Base-by-base conservation (phyloP, 2,329 filamentous ascomycete genomes). In the Trichoderma sp. region DNA sequence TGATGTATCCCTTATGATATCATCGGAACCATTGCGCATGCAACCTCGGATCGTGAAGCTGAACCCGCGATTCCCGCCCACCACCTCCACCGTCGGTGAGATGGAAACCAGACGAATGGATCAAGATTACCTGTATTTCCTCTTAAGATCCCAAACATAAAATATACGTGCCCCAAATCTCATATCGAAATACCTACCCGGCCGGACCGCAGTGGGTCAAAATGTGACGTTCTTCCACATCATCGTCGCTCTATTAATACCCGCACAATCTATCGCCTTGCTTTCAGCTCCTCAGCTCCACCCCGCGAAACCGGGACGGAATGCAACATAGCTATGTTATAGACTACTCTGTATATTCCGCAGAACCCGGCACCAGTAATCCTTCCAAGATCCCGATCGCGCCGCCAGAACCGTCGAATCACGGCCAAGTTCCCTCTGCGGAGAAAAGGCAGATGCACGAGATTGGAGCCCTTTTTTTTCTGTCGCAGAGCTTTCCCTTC, bases 401-500 rank as follows among this genome's bases (percentile, higher is more conserved):
- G n/a, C 50, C 45, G n/a, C 45, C 4, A 1, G 8, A 53, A 12
- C 50, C 8, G 64, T 66, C 64, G 64, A 50, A 66, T 66, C 38
- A 66, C 27, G 27, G 38, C 21, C 16, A 27, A 29, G 24, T 41
- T 14, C 50, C 50, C 38, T 5, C 6, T 66, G 64, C 64, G 64
- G 38, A 66, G 64, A 56, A 53, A 53, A 50, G 41, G 38, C 27
- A 50, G 38, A 66, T 66, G 64, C 38, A 50, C 24, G 9, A 50
- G 18, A 66, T 66, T 11, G 38, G 38, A 18, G 24, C 24, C 16
- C 41, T 41, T 18, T 16, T 41, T 27, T 27, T 11, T 21, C n/a
- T 60, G 35, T 66, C 64, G 64, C 64, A 66, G 41, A 50, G 64
- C 38, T 66, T 66, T 66, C 64, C 64, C 29, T 50, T 66, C 41